Evolutionary conservation across 1,139 yeast species (phyloP), one percentile per base, ranked within the genome.

Genomic region (Candida glucosophila): DNA sequence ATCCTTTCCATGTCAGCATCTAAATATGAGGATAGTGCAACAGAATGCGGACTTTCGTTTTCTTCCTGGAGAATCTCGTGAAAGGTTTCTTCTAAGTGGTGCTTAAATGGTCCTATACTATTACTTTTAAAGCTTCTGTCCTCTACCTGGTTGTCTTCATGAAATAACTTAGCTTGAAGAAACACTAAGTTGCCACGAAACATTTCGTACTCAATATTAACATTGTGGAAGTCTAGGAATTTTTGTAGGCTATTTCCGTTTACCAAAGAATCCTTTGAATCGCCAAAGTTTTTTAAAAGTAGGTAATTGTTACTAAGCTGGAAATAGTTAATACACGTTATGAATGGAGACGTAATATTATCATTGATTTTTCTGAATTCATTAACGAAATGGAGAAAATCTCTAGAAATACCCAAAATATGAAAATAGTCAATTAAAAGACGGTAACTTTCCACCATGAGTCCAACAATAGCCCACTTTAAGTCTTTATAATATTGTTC

Each of bases 361-460:
- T 39, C 41, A 22, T 55, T 43, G 13, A 73, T 43, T 22, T 56
- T 62, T 6, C 47, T 43, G 21, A 67, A 52, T 35, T 77, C 85
- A 5, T 52, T 50, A 9, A 61, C 36, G 43, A 65, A 76, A 41
- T 59, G 72, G 3, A 56, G 54, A 20, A 70, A 55, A 29, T 76
- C 82, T 34, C 69, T 69, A 0, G 74, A 53, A 3, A 73, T 39
- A 1, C 85, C 83, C 23, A 73, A 39, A 22, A 55, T 58, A 12
- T 57, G 48, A 29, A 59, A 55, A 1, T 53, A 38, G 3, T 52
- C 45, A 17, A 73, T 46, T 14, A 69, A 42, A 7, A 33, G 29
- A 10, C 46, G 43, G 38, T 66, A 67, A 5, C 66, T 35, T 4
- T 47, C 42, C 7, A 57, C 41, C 17, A 73, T 41, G 14, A 49